Evolutionary conservation across 495 filamentous ascomycete species (phyloP).

Genomic region (Hypoxylon rickii): DNA sequence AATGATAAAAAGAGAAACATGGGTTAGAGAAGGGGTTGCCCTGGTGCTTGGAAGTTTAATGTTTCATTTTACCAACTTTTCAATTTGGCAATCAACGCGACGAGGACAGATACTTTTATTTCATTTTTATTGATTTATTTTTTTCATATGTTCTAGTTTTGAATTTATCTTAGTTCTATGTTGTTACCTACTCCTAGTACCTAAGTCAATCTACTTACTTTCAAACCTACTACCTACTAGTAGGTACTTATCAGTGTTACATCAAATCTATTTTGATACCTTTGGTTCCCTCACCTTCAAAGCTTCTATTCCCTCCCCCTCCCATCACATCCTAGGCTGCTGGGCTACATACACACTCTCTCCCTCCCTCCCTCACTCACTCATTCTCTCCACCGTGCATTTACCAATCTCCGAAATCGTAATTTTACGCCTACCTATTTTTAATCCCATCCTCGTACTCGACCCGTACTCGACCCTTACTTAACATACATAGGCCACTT

Average conservation of each 20-base stretch:
- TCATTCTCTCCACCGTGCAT: slow-evolving; percentile 13
- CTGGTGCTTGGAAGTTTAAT: slow-evolving; percentile 27
- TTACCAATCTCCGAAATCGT: slow-evolving; percentile 26
- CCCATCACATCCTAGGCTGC: background rate
- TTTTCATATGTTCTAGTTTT: no score
- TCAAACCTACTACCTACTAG: no score
- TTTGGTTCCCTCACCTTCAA: slow-evolving; percentile 8
- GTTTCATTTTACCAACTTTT: slow-evolving; percentile 29
- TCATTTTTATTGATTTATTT: no score
- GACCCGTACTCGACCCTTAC: background rate
- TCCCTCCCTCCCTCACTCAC: background rate
- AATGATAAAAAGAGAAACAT: background rate
- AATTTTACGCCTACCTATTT: slow-evolving; percentile 27
- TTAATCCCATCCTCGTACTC: slow-evolving; percentile 6
- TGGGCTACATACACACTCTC: background rate
- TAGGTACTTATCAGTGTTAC: background rate
- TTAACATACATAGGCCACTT: no score
- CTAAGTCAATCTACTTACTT: no score
- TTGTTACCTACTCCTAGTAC: background rate
- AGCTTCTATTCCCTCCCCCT: no score
- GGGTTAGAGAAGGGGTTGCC: background rate
- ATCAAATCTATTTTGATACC: slow-evolving; percentile 5
- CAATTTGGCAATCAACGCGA: slow-evolving; percentile 28
- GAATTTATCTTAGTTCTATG: no score
- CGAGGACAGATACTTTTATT: background rate